Percentiles rank a stretch among this genome's conserved stretches.
Conservation (phyloP, 1,284 basidiomycete species). For the Mycena citricolor region DNA sequence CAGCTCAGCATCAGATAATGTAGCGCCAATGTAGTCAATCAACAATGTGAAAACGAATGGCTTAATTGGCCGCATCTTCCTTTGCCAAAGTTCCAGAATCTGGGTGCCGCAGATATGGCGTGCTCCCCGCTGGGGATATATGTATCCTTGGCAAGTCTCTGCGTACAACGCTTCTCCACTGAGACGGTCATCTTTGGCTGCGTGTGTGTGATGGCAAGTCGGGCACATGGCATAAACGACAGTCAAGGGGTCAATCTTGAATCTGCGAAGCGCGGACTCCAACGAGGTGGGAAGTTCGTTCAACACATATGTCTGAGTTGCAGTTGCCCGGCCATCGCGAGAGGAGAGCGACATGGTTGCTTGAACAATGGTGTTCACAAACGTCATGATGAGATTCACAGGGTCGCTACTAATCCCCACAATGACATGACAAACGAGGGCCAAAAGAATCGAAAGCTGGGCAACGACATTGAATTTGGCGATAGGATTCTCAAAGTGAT, state of each 20-base stretch:
- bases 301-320: no score
- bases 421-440: constrained; percentile 1
- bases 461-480: not conserved
- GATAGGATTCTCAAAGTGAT: not conserved
- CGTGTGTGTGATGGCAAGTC: not conserved
- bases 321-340: no score
- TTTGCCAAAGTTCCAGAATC: constrained; percentile 14
- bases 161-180: constrained; percentile 4
- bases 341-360: constrained; percentile 2
- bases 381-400: not conserved
- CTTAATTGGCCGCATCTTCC: constrained; percentile 17
- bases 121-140: not conserved
- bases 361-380: not conserved
- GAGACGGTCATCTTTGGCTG: not conserved
- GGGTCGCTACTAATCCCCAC: not conserved
- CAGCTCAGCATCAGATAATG: constrained; percentile 17
- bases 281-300: not conserved
- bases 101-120: not conserved
- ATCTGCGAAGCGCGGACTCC: not conserved
- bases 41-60: constrained; percentile 17
- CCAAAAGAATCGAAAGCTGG: not conserved
- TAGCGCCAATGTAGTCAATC: constrained; percentile 14
- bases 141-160: not conserved
- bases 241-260: constrained; percentile 1
- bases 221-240: not conserved